A percentile compares a stretch with the other conserved stretches of the same genome.
Evolutionary conservation across 345 rosid species (phyloP).

Genomic region (Crucihimalaya himalaica): DNA sequence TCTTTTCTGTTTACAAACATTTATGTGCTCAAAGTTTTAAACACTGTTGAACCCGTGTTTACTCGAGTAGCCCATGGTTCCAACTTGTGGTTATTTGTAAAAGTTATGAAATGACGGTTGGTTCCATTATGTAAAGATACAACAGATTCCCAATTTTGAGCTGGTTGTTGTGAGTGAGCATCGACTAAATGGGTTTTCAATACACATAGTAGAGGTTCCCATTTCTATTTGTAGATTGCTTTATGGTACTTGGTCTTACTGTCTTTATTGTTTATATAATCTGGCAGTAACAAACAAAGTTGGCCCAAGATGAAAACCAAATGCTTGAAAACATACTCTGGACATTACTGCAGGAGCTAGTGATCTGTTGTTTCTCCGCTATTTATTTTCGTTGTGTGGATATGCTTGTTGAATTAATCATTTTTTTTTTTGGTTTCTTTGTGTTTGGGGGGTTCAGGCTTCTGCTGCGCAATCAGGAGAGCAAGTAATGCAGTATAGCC

Average conservation of each 20-base stretch:
- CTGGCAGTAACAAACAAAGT: slow-evolving; percentile 78
- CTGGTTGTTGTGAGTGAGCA: neutral
- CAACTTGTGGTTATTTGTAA: too few species aligned
- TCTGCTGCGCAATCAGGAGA: slow-evolving; percentile 80
- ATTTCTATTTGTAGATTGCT: neutral
- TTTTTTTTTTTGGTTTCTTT: slow-evolving; percentile 4
- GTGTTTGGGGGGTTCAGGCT: slow-evolving; percentile 50
- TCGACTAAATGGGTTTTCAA: neutral
- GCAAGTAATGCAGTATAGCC: slow-evolving; percentile 77
- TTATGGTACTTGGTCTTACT: slow-evolving; percentile 3
- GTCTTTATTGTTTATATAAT: slow-evolving; percentile 15
- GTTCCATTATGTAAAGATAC: too few species aligned
- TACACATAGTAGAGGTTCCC: neutral
- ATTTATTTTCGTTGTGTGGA: neutral
- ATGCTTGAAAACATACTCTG: slow-evolving; percentile 90
- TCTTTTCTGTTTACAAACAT: too few species aligned
- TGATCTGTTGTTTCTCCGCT: slow-evolving; percentile 50
- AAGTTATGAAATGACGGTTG: too few species aligned
- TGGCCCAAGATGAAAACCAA: slow-evolving; percentile 96
- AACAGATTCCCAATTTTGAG: too few species aligned
- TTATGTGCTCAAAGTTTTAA: neutral
- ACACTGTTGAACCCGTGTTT: neutral
- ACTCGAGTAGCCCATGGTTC: too few species aligned
- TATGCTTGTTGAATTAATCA: slow-evolving; percentile 9
- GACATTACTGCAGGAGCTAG: slow-evolving; percentile 78